Conservation (phyloP, 495 filamentous ascomycete species). For the Aspergillus wentii region DNA sequence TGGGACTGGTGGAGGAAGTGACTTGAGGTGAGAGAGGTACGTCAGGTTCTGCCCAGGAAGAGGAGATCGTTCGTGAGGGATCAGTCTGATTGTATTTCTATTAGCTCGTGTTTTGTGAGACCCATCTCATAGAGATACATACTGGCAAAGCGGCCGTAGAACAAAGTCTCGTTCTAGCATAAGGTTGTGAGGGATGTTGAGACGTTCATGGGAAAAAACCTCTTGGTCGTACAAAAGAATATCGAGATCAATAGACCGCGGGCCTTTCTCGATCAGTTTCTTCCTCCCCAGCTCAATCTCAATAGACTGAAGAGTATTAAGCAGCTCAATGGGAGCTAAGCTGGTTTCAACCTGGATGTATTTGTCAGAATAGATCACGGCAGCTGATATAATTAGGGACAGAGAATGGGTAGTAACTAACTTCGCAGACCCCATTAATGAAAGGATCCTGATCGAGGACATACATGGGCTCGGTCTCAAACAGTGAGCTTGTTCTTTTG, state of each 20-base stretch:
- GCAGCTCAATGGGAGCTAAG: conserved; percentile 65
- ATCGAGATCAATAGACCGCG: conserved; percentile 89
- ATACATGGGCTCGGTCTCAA: conserved; percentile 97
- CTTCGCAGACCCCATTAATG: conserved; percentile 92
- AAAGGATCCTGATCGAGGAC: conserved; percentile 83
- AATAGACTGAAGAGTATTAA: conserved; percentile 77
- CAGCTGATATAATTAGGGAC: too few species aligned
- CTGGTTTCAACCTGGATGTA: conserved; percentile 71
- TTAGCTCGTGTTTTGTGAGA: conserved; percentile 1
- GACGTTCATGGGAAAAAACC: conserved; percentile 57
- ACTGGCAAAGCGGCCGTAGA: conserved; percentile 84
- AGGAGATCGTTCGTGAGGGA: conserved; percentile 53
- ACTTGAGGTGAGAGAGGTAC: conserved; percentile 53
- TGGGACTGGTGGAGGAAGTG: conserved; percentile 49
- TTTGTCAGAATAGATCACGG: conserved; percentile 5
- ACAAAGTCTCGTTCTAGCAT: conserved; percentile 95
- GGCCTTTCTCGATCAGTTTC: conserved; percentile 89
- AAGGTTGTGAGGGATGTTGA: conserved; percentile 77
- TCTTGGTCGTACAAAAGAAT: conserved; percentile 82
- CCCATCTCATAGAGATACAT: conserved; percentile 16
- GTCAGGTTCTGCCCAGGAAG: conserved; percentile 25
- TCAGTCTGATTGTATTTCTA: conserved; percentile 44
- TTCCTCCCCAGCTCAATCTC: conserved; percentile 72
- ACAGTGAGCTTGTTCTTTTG: conserved; percentile 77
- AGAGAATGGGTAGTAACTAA: conserved; percentile 36